A percentile compares a stretch with the other conserved stretches of the same genome.
Conservation (phyloP, 257 asterid genomes). For the Ballota nigra region DNA sequence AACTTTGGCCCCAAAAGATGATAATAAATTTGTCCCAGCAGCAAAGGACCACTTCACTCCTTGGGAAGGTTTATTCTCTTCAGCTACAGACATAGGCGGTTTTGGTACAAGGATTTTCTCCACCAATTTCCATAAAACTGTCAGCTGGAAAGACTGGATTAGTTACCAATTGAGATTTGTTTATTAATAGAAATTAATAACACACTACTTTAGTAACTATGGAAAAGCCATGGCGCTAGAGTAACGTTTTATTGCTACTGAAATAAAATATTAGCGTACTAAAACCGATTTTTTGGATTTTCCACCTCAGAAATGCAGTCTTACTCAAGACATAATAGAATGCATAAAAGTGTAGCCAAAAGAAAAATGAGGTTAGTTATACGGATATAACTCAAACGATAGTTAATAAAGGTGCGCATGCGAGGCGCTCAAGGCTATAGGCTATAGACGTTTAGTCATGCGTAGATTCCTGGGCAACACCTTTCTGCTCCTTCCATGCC, state of each 20-base stretch:
- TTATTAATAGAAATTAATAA: background rate
- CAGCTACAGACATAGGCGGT: slow-evolving; percentile 42
- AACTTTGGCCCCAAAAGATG: slow-evolving; percentile 61
- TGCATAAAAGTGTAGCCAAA: background rate
- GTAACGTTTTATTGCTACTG: background rate
- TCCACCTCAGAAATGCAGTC: background rate
- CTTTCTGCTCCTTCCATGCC: too few species aligned
- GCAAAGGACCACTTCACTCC: slow-evolving; percentile 83
- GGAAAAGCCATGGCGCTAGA: background rate
- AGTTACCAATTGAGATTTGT: slow-evolving; percentile 52
- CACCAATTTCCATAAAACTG: slow-evolving; percentile 97
- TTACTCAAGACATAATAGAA: background rate
- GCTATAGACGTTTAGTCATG: too few species aligned
- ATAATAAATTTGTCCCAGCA: slow-evolving; percentile 67
- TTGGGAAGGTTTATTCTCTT: slow-evolving; percentile 52
- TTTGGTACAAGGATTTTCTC: slow-evolving; percentile 71
- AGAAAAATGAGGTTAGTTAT: background rate
- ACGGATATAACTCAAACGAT: background rate
- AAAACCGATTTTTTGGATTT: background rate
- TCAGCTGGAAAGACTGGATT: slow-evolving; percentile 67
- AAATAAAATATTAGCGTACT: background rate
- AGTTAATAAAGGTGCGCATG: too few species aligned
- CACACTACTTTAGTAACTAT: background rate
- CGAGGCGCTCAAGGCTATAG: too few species aligned
- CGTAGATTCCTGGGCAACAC: too few species aligned